Conservation (phyloP, 1,284 basidiomycete genomes). For the Trichosporon sp. region DNA sequence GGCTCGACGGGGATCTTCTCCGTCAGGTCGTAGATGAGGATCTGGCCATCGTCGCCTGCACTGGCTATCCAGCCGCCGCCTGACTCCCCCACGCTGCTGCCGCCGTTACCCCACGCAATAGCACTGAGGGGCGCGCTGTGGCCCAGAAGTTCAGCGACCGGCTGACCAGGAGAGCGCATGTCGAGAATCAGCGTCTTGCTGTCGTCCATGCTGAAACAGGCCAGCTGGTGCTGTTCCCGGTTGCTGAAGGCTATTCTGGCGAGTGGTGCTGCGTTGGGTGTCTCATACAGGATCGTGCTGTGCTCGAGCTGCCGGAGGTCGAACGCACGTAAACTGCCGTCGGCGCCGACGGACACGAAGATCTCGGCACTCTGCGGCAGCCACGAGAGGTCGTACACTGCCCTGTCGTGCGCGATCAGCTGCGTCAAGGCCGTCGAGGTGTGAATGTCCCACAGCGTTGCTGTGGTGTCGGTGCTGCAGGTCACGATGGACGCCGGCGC, state of each 20-base stretch:
- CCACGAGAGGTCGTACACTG: constrained; percentile 80
- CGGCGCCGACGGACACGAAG: constrained; percentile 97
- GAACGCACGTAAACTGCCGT: constrained; percentile 94
- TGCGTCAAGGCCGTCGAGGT: constrained; percentile 95
- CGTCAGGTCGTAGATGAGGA: constrained; percentile 82
- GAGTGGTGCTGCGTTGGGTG: constrained; percentile 66
- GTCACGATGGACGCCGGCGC: constrained; percentile 86
- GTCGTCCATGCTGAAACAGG: constrained; percentile 67
- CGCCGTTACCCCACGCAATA: constrained; percentile 76
- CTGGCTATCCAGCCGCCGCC: constrained; percentile 80
- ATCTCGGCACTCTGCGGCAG: constrained; percentile 97
- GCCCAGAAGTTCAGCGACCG: constrained; percentile 83
- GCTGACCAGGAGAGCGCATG: constrained; percentile 89
- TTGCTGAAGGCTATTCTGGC: constrained; percentile 78
- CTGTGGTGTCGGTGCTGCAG: constrained; percentile 93
- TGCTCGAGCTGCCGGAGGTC: constrained; percentile 95
- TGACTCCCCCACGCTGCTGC: constrained; percentile 49
- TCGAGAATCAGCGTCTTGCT: constrained; percentile 84
- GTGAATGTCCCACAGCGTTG: constrained; percentile 97
- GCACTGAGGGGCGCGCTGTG: constrained; percentile 73
- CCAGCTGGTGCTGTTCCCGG: constrained; percentile 55
- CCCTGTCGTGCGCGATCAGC: constrained; percentile 95
- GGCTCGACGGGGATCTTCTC: constrained; percentile 42
- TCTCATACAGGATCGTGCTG: constrained; percentile 98
- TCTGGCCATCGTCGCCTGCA: constrained; percentile 86